Conservation (phyloP, 2,329 filamentous ascomycete genomes). For the Fusarium continuum region DNA sequence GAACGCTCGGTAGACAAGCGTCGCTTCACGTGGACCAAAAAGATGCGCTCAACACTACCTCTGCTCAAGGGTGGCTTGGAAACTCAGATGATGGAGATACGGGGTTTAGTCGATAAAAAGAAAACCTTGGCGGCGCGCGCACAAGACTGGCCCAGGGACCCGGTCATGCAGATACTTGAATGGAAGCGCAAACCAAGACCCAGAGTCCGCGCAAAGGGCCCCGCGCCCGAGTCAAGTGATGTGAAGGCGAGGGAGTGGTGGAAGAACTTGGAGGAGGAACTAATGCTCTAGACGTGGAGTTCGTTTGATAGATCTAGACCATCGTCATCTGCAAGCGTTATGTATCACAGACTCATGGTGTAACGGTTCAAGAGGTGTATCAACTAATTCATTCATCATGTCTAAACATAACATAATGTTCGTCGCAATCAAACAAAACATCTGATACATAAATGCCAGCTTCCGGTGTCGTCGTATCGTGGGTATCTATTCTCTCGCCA, state of each 20-base stretch:
- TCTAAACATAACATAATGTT: not conserved
- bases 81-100: conserved; percentile 15
- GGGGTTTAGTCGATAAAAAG: conserved; percentile 15
- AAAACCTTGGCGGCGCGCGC: conserved; percentile 11
- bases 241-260: conserved; percentile 42
- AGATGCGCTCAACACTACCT: conserved; percentile 42
- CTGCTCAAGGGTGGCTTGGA: conserved; percentile 34
- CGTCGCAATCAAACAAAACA: not conserved
- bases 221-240: conserved; percentile 34
- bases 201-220: conserved; percentile 29
- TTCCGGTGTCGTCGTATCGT: conserved; percentile 8
- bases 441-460: not conserved
- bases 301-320: conserved; percentile 1
- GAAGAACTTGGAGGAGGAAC: conserved; percentile 42
- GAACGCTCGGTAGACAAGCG: conserved; percentile 30
- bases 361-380: not conserved
- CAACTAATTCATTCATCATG: not conserved
- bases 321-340: not conserved
- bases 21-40: conserved; percentile 37
- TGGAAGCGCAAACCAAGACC: conserved; percentile 39
- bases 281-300: conserved; percentile 41
- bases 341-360: not conserved
- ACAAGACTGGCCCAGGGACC: conserved; percentile 37
- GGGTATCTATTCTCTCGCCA: conserved; percentile 32
- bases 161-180: conserved; percentile 37